A percentile compares a stretch with the other conserved stretches of the same genome.
phyloP scores from a whole-genome alignment of 2,329 filamentous ascomycete genomes.

The Fusarium sp. region DNA sequence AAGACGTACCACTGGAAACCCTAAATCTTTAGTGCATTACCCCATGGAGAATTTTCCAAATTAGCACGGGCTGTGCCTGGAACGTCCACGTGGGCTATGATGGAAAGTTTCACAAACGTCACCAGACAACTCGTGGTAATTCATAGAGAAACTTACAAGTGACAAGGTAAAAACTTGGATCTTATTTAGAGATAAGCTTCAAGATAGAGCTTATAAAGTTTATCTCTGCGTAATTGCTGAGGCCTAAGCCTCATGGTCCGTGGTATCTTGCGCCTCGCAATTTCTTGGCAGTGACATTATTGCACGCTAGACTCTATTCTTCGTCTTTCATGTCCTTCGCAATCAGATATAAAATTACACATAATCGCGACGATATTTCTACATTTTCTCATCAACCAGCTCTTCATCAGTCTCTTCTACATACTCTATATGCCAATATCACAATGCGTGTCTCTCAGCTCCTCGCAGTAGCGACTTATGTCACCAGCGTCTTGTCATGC shows the following conservation, averaged over 20 bases:
- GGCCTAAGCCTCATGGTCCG: neutral
- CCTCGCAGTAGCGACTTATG: neutral
- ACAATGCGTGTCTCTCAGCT: constrained; percentile 20
- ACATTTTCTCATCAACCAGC: neutral
- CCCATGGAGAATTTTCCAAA: neutral
- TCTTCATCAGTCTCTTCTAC: neutral
- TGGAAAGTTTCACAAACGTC: neutral
- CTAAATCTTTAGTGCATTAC: neutral
- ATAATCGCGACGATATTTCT: too few relatives aligned
- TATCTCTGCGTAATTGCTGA: neutral
- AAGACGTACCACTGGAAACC: neutral
- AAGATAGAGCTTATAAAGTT: neutral
- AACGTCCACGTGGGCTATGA: neutral
- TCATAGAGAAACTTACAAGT: neutral
- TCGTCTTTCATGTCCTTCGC: neutral
- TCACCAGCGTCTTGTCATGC: constrained; percentile 7
- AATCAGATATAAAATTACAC: constrained; percentile 3
- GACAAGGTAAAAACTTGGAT: neutral
- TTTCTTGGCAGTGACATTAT: constrained; percentile 30
- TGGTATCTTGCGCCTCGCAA: neutral
- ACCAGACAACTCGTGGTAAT: neutral
- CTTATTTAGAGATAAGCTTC: neutral
- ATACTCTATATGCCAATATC: rapidly evolving
- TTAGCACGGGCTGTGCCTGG: neutral
- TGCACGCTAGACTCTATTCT: neutral